These are phyloP conservation scores for Turnera subulata DNA, from an alignment of 345 rosid species.

Conservation along the genomic window DNA sequence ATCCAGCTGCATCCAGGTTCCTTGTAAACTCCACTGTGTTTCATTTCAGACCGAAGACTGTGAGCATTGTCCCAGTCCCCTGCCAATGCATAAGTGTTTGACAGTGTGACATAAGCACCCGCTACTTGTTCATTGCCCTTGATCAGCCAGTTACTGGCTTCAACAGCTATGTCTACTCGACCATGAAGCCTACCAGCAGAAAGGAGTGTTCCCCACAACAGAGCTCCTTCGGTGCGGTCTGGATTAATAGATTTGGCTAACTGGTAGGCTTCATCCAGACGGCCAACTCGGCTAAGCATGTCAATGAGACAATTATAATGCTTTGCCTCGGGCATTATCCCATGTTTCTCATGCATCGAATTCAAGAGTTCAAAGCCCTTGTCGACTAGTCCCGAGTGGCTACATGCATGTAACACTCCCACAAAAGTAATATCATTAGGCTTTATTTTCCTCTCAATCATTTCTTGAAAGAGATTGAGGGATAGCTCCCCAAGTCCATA, in stretches of 20 bases:
- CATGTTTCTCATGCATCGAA: conserved; percentile 44
- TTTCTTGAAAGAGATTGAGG: conserved; percentile 43
- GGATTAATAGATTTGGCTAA: conserved; percentile 49
- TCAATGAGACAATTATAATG: conserved; percentile 78
- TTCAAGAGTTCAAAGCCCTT: conserved; percentile 55
- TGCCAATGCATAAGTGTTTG: conserved; percentile 52
- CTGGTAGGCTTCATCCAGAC: conserved; percentile 58
- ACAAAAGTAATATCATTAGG: conserved; percentile 73
- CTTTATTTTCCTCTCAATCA: conserved; percentile 46
- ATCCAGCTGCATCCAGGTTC: conserved; percentile 85
- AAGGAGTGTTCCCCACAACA: conserved; percentile 73
- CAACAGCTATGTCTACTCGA: conserved; percentile 61
- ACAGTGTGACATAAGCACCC: conserved; percentile 58
- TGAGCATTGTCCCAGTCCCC: conserved; percentile 66
- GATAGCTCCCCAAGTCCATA: conserved; percentile 52
- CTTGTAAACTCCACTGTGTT: conserved; percentile 48
- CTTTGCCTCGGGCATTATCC: conserved; percentile 49
- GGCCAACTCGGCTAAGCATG: conserved; percentile 74
- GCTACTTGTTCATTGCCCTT: conserved; percentile 57
- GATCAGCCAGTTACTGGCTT: conserved; percentile 51
- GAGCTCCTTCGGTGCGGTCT: conserved; percentile 44
- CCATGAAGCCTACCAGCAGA: conserved; percentile 72
- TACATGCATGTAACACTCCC: conserved; percentile 68
- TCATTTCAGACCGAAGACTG: conserved; percentile 58
- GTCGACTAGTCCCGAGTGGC: conserved; percentile 73